phyloP scores from a whole-genome alignment of 805 yeast genomes.

The Wickerhamiella parazyma region DNA sequence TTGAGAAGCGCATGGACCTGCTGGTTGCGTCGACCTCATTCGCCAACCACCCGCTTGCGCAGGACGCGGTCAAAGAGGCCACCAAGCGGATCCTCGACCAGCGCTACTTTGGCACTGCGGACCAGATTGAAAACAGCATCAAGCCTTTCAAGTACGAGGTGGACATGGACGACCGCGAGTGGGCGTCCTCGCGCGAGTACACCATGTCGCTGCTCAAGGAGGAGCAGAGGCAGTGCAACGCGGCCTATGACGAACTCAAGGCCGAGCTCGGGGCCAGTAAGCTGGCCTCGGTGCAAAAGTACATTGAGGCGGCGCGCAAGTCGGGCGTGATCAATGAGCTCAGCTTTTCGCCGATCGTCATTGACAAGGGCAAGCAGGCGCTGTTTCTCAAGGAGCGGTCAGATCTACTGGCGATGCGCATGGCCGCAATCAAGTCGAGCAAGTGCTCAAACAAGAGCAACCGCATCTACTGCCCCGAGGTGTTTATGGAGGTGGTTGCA shows the following conservation, averaged over 20 bases:
- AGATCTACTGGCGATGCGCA: constrained; percentile 55
- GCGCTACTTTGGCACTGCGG: constrained; percentile 83
- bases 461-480: constrained; percentile 87
- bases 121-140: constrained; percentile 95
- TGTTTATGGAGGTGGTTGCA: constrained; percentile 81
- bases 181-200: constrained; percentile 72
- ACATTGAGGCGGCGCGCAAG: constrained; percentile 27
- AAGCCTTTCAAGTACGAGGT: constrained; percentile 96
- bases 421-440: constrained; percentile 59
- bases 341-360: constrained; percentile 52
- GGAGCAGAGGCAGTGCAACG: constrained; percentile 72
- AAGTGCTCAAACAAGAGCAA: constrained; percentile 67
- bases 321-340: constrained; percentile 10
- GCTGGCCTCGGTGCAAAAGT: constrained; percentile 67
- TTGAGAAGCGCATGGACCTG: constrained; percentile 62
- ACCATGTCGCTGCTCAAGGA: constrained; percentile 62
- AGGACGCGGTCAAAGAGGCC: constrained; percentile 68
- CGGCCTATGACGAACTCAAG: constrained; percentile 43
- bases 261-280: constrained; percentile 72
- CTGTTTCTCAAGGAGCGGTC: constrained; percentile 63
- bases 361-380: constrained; percentile 75
- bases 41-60: constrained; percentile 75
- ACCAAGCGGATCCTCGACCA: constrained; percentile 65
- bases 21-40: constrained; percentile 63
- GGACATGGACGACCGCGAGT: constrained; percentile 90